Conservation (phyloP, 2,329 filamentous ascomycete species). For the Akanthomyces muscarius region DNA sequence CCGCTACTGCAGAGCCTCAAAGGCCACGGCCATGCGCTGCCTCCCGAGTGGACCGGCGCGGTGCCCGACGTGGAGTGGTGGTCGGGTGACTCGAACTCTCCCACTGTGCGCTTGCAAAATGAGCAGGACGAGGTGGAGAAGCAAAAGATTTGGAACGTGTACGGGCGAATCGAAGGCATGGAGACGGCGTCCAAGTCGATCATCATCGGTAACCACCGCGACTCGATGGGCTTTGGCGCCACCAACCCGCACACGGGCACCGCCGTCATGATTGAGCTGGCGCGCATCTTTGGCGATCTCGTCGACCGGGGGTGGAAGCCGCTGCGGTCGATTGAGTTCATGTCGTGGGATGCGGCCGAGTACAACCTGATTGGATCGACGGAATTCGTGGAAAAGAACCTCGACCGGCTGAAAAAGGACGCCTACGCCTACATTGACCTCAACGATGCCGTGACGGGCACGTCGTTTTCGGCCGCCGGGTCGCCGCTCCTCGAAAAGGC, state of each 20-base stretch:
- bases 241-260: slow-evolving; percentile 84
- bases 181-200: slow-evolving; percentile 81
- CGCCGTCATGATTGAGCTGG: slow-evolving; percentile 85
- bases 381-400: slow-evolving; percentile 85
- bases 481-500: slow-evolving; percentile 75
- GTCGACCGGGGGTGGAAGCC: slow-evolving; percentile 78
- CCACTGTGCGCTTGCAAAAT: slow-evolving; percentile 77
- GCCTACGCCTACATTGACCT: slow-evolving; percentile 90
- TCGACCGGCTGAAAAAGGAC: slow-evolving; percentile 66
- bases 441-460: slow-evolving; percentile 74
- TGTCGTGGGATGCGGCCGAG: slow-evolving; percentile 91
- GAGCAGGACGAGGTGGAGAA: slow-evolving; percentile 77
- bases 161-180: slow-evolving; percentile 77
- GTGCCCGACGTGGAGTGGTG: slow-evolving; percentile 80
- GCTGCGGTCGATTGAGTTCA: slow-evolving; percentile 91
- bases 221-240: slow-evolving; percentile 87
- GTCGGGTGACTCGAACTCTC: slow-evolving; percentile 72
- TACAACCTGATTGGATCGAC: slow-evolving; percentile 94
- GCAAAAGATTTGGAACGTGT: slow-evolving; percentile 88
- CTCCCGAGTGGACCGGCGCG: slow-evolving; percentile 69
- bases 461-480: slow-evolving; percentile 70
- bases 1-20: slow-evolving; percentile 70
- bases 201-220: slow-evolving; percentile 88
- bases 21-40: slow-evolving; percentile 67
- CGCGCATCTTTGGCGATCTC: slow-evolving; percentile 78